phyloP scores from a whole-genome alignment of 2,329 filamentous ascomycete genomes.

The Drechslerella stenobrocha region DNA sequence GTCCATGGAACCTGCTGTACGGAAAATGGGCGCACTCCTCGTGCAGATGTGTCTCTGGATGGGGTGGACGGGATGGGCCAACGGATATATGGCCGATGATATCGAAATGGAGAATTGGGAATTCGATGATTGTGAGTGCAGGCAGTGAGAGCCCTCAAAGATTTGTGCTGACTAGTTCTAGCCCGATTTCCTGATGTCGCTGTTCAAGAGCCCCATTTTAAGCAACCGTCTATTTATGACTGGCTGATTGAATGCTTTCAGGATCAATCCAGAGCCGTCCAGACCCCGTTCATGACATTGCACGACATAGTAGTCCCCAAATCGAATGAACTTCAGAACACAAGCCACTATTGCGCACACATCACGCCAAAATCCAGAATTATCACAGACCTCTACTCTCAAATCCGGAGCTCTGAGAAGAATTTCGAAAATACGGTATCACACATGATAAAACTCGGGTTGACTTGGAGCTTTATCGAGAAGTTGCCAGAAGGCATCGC shows the following conservation, averaged over 20 bases:
- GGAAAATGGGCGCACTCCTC: slow-evolving; percentile 70
- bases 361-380: slow-evolving; percentile 70
- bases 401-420: slow-evolving; percentile 60
- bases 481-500: slow-evolving; percentile 84
- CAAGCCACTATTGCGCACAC: slow-evolving; percentile 52
- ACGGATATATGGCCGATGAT: slow-evolving; percentile 66
- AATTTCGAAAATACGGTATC: slow-evolving; percentile 70
- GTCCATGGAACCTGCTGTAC: slow-evolving; percentile 59
- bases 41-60: slow-evolving; percentile 83
- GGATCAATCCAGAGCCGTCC: slow-evolving; percentile 51
- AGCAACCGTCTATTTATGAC: slow-evolving; percentile 65
- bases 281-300: slow-evolving; percentile 59
- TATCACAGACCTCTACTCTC: slow-evolving; percentile 69
- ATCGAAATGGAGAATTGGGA: slow-evolving; percentile 61
- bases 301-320: slow-evolving; percentile 58
- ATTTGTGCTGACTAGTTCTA: slow-evolving; percentile 40
- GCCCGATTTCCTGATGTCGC: slow-evolving; percentile 57
- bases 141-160: no score
- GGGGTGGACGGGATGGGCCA: slow-evolving; percentile 69
- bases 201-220: slow-evolving; percentile 60
- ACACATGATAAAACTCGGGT: slow-evolving; percentile 70
- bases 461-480: slow-evolving; percentile 71
- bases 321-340: slow-evolving; percentile 56
- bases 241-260: slow-evolving; percentile 59
- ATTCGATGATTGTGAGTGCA: slow-evolving; percentile 62